phyloP scores from a whole-genome alignment of 495 filamentous ascomycete species.

The Aspergillus egyptiacus region DNA sequence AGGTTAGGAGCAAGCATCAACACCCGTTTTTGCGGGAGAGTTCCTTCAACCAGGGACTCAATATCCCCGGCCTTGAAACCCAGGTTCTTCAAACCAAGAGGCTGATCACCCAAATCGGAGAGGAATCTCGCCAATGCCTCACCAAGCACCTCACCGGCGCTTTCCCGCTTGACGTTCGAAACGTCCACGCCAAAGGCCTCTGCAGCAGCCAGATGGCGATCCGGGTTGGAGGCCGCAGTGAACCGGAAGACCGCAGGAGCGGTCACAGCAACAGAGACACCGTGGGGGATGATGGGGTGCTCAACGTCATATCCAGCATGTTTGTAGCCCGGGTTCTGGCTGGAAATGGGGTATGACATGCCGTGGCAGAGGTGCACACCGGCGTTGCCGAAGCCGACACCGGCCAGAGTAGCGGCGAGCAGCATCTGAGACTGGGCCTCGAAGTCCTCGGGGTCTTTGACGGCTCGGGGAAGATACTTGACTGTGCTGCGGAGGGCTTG shows the following conservation, averaged over 20 bases:
- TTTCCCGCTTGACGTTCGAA: slow-evolving; percentile 74
- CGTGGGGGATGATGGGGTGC: slow-evolving; percentile 83
- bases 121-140: slow-evolving; percentile 79
- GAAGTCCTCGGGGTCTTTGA: slow-evolving; percentile 77
- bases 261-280: slow-evolving; percentile 90
- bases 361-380: slow-evolving; percentile 97
- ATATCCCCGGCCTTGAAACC: slow-evolving; percentile 73
- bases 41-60: slow-evolving; percentile 82
- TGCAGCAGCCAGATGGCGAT: slow-evolving; percentile 82
- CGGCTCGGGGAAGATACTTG: slow-evolving; percentile 84
- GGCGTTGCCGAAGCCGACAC: slow-evolving; percentile 95
- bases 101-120: slow-evolving; percentile 79
- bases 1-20: slow-evolving; percentile 85
- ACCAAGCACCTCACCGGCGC: slow-evolving; percentile 77
- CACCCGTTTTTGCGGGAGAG: slow-evolving; percentile 83
- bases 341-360: slow-evolving; percentile 93
- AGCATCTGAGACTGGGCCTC: slow-evolving; percentile 95
- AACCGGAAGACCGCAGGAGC: slow-evolving; percentile 93
- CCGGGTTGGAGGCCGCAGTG: slow-evolving; percentile 83
- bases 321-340: slow-evolving; percentile 85
- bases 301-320: slow-evolving; percentile 76
- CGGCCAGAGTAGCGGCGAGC: slow-evolving; percentile 86
- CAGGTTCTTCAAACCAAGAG: slow-evolving; percentile 72
- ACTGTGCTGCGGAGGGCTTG: slow-evolving; percentile 72
- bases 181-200: slow-evolving; percentile 89